Conservation (phyloP, 176 grass and related monocot species). For the Oryza glumipatula region DNA sequence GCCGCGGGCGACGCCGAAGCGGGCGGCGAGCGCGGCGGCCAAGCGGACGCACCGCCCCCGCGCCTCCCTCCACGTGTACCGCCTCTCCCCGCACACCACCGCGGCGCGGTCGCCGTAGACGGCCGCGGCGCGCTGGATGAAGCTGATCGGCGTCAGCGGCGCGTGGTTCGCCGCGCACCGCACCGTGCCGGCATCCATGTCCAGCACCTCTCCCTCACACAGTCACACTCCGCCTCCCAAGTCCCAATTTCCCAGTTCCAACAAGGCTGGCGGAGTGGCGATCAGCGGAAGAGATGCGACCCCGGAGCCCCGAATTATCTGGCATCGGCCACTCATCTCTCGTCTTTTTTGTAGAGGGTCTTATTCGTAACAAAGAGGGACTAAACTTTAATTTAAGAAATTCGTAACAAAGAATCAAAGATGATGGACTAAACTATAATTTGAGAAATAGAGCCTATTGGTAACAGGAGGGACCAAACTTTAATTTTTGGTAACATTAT, state of each 20-base stretch:
- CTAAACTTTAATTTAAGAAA: too few species aligned
- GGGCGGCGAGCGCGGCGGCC: slow-evolving; percentile 55
- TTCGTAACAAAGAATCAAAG: too few species aligned
- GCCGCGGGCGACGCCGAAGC: slow-evolving; percentile 53
- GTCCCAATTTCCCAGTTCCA: not conserved
- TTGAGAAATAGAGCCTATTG: too few species aligned
- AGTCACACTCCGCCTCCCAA: too few species aligned
- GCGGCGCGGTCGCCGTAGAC: slow-evolving; percentile 58
- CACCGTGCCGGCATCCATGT: slow-evolving; percentile 59
- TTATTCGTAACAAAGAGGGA: too few species aligned
- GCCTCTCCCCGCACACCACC: slow-evolving; percentile 36
- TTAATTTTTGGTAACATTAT: too few species aligned
- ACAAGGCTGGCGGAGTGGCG: slow-evolving; percentile 2
- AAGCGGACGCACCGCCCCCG: slow-evolving; percentile 50
- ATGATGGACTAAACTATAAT: too few species aligned
- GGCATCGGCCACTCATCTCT: too few species aligned
- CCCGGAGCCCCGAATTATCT: not conserved
- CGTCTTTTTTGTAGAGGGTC: too few species aligned
- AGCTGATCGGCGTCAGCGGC: slow-evolving; percentile 68
- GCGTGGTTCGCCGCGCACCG: slow-evolving; percentile 62
- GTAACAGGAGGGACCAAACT: too few species aligned
- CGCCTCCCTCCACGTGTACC: slow-evolving; percentile 55
- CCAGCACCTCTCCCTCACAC: slow-evolving; percentile 20
- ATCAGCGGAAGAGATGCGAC: not conserved
- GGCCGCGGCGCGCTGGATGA: slow-evolving; percentile 60